Percentiles rank a stretch among this genome's conserved stretches.
Evolutionary conservation across 176 grass and related monocot genomes (phyloP).

Genomic region (Chrysopogon serrulatus): DNA sequence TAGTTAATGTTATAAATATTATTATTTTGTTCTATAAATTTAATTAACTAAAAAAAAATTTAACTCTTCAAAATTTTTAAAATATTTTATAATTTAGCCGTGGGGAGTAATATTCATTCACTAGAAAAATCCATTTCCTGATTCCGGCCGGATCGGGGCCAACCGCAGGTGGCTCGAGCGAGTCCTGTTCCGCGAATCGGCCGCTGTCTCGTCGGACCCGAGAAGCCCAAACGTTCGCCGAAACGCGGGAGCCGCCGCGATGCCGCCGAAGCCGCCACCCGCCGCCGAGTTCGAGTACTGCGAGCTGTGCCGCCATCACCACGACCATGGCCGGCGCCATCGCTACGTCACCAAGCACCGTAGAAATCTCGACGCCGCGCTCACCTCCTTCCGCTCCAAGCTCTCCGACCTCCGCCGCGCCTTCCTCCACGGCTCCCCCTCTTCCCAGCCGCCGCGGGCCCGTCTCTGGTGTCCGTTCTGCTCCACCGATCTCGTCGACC

Average conservation of each 20-base stretch:
- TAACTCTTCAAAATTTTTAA: too few relatives aligned
- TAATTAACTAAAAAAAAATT: too few relatives aligned
- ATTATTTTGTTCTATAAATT: too few relatives aligned
- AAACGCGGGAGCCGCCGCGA: background rate
- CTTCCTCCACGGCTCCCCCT: conserved; percentile 30
- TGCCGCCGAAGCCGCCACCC: background rate
- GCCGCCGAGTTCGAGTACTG: conserved; percentile 50
- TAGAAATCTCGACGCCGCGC: conserved; percentile 30
- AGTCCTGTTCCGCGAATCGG: too few relatives aligned
- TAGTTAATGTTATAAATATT: too few relatives aligned
- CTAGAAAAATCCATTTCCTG: too few relatives aligned
- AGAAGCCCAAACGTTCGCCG: background rate
- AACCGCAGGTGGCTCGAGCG: too few relatives aligned
- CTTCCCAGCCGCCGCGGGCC: conserved; percentile 1
- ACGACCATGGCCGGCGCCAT: conserved; percentile 79
- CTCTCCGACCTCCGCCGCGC: conserved; percentile 55
- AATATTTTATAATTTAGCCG: too few relatives aligned
- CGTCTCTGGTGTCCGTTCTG: conserved; percentile 79
- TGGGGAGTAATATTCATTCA: too few relatives aligned
- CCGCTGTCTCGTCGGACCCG: too few relatives aligned
- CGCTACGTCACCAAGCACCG: conserved; percentile 56
- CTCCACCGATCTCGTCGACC: conserved; percentile 45
- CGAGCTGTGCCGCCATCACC: conserved; percentile 71
- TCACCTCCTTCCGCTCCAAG: conserved; percentile 68
- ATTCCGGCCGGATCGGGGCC: too few relatives aligned